A percentile compares a stretch with the other conserved stretches of the same genome.
Conservation (phyloP, 768 basidiomycete species). For the Hirschioporus abietinus region DNA sequence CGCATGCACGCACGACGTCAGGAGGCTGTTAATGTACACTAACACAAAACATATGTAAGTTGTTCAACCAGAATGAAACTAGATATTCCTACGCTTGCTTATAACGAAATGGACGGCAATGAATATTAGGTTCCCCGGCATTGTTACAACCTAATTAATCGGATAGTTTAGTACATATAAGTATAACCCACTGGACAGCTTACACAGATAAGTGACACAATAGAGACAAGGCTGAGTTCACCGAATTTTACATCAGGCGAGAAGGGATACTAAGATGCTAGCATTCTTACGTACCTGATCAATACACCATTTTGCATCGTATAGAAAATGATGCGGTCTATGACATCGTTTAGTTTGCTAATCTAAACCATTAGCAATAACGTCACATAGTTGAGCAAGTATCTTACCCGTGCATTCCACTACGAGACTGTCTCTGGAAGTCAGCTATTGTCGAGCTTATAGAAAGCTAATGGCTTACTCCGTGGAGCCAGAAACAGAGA, state of each 20-base stretch:
- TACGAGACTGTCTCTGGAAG: neutral
- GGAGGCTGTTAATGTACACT: neutral
- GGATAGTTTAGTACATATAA: neutral
- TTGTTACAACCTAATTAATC: neutral
- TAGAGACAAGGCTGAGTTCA: neutral
- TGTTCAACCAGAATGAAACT: neutral
- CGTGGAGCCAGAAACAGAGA: neutral
- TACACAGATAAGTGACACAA: neutral
- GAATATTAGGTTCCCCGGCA: neutral
- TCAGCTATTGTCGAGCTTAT: neutral
- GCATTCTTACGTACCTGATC: neutral
- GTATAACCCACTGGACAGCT: neutral
- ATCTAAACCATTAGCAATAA: neutral
- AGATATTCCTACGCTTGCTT: neutral
- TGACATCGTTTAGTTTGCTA: neutral
- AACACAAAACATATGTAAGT: neutral
- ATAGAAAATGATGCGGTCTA: neutral
- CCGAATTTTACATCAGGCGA: neutral
- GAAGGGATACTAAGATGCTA: neutral
- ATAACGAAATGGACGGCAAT: neutral
- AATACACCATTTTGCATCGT: neutral
- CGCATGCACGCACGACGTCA: neutral
- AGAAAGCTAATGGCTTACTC: neutral
- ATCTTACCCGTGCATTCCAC: neutral
- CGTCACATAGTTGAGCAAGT: neutral